Base-by-base conservation (phyloP, 139 green algal species). In the Tetradesmus obliquus region DNA sequence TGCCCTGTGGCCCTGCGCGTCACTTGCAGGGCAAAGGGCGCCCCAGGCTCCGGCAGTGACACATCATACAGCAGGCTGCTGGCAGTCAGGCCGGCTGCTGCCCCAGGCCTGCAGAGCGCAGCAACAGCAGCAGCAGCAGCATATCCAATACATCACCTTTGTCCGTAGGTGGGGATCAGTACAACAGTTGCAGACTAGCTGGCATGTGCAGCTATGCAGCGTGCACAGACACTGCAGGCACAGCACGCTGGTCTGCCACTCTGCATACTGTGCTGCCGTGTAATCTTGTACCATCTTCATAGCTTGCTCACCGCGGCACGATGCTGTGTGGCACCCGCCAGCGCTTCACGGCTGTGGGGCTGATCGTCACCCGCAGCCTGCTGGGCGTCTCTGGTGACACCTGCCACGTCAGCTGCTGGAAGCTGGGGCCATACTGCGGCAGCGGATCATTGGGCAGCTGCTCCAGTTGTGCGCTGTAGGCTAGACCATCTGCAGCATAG, bases 311-410 rank as follows among this genome's bases (percentile, higher is more conserved):
- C 88, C 88, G 55, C 32, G 55, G 76, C 58, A 91, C 88, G 71
- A 91, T 66, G 55, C 55, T 81, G 3, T 87, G 76, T 66, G 88
- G 88, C 76, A 91, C 88, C 32, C 87, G 57, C 88, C 88, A 91
- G 7, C 88, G n/a, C 10, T 58, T 20, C 55, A 45, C 20, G 17
- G 79, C 76, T 19, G 45, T n/a, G 17, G 88, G 88, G 10, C 62
- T 86, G 79, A 91, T 45, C 55, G 51, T 87, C n/a, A 91, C 19
- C 15, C 55, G 88, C 76, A 91, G 88, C 8, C 88, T 22, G 19
- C n/a, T 69, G 22, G 58, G 17, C 15, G 88, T 87, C 79, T 88
- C 83, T 13, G 83, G 83, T 5, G 22, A 57, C 4, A 88, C 83
- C 10, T 88, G 5, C 17, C 55, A 9, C 1, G 15, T 54, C 0